phyloP scores from a whole-genome alignment of 169 alveolate genomes.

The Theileria equi region DNA sequence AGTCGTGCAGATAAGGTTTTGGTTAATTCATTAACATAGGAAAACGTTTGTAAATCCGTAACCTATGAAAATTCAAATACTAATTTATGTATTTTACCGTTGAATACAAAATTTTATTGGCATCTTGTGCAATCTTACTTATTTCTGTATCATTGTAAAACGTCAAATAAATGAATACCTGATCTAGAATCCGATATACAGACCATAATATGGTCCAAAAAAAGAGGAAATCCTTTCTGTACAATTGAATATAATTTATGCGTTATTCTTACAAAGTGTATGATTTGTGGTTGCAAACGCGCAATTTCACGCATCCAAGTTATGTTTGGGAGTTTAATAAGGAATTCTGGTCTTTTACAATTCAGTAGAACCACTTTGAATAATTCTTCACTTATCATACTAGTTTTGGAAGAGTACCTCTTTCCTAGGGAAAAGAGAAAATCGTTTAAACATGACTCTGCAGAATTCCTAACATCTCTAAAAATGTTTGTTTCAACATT shows the following conservation, averaged over 20 bases:
- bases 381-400: slow-evolving; percentile 41
- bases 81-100: slow-evolving; percentile 7
- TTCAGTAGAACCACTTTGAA: slow-evolving; percentile 50
- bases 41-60: slow-evolving; percentile 20
- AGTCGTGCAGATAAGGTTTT: slow-evolving; percentile 17
- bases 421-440: slow-evolving; percentile 36
- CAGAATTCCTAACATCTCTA: slow-evolving; percentile 61
- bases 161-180: not conserved
- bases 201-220: slow-evolving; percentile 19
- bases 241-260: not conserved
- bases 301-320: slow-evolving; percentile 50
- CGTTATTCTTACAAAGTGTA: slow-evolving; percentile 35
- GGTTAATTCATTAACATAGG: slow-evolving; percentile 37
- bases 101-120: slow-evolving; percentile 35
- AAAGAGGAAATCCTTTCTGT: slow-evolving; percentile 39
- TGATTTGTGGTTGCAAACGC: slow-evolving; percentile 50
- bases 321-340: slow-evolving; percentile 29
- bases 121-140: slow-evolving; percentile 49
- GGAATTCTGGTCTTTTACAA: slow-evolving; percentile 34
- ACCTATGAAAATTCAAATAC: not conserved
- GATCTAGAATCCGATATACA: slow-evolving; percentile 33
- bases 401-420: slow-evolving; percentile 17
- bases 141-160: slow-evolving; percentile 16
- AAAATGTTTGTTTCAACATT: not conserved
- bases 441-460: slow-evolving; percentile 58